Conservation (phyloP, 2,329 filamentous ascomycete species). For the Fusarium sp. region DNA sequence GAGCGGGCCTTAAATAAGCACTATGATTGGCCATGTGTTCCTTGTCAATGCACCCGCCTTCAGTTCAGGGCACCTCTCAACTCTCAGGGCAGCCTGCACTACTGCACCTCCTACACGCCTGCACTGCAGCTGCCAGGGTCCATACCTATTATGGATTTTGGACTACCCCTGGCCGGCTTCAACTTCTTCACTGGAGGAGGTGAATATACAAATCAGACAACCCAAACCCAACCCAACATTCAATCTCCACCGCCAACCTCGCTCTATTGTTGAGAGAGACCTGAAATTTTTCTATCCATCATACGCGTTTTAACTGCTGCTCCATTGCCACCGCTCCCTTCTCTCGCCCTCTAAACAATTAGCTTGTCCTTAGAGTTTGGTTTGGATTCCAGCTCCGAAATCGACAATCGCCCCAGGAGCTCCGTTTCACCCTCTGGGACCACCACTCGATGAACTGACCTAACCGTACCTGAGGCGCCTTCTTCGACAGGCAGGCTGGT, state of each 20-base stretch:
- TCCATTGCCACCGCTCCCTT: constrained; percentile 11
- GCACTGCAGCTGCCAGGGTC: constrained; percentile 35
- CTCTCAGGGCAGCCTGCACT: constrained; percentile 25
- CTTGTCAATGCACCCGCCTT: constrained; percentile 35
- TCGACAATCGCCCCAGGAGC: constrained; percentile 33
- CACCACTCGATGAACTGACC: constrained; percentile 42
- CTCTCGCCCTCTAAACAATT: constrained; percentile 19
- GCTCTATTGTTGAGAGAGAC: constrained; percentile 26
- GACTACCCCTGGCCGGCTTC: constrained; percentile 42
- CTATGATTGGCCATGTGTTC: constrained; percentile 21
- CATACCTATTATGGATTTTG: constrained; percentile 23
- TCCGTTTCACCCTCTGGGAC: constrained; percentile 44
- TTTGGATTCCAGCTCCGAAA: constrained; percentile 38
- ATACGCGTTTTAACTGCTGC: constrained; percentile 13
- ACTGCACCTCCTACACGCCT: constrained; percentile 18
- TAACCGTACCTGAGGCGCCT: constrained; percentile 31
- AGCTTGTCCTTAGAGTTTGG: constrained; percentile 36
- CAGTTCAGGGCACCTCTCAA: constrained; percentile 38
- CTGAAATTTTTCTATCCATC: constrained; percentile 16
- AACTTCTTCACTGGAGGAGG: constrained; percentile 34
- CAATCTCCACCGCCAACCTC: constrained; percentile 45
- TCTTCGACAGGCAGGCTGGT: constrained; percentile 37
- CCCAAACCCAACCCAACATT: constrained; percentile 16
- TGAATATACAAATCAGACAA: constrained; percentile 40
- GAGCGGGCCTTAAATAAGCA: constrained; percentile 25